A percentile compares a stretch with the other conserved stretches of the same genome.
These are phyloP conservation scores for Tephrocybe sp. DNA, from an alignment of 768 basidiomycete genomes.

Conservation along the genomic window DNA sequence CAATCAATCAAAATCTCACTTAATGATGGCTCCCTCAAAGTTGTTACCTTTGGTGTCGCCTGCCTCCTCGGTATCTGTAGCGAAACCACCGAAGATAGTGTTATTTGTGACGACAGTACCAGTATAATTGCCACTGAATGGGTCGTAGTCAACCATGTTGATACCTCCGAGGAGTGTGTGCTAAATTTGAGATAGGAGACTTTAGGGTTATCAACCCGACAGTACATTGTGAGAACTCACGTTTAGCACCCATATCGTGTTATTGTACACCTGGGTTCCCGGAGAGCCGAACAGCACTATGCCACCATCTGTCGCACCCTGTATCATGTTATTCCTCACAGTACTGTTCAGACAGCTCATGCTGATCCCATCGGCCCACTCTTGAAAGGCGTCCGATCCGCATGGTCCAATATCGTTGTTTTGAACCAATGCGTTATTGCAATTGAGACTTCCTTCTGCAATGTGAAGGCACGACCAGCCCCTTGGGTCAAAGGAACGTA, in stretches of 20 bases:
- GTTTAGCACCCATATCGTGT: conserved; percentile 71
- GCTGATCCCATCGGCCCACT: conserved; percentile 87
- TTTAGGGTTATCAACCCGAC: not conserved
- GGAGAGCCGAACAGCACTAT: conserved; percentile 79
- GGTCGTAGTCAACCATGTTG: conserved; percentile 73
- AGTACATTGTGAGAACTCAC: conserved; percentile 35
- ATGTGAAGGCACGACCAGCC: conserved; percentile 86
- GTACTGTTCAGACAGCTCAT: conserved; percentile 63
- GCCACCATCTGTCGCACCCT: conserved; percentile 76
- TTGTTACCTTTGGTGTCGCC: conserved; percentile 55
- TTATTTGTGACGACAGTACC: conserved; percentile 69
- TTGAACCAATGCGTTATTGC: conserved; percentile 64
- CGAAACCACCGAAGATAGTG: conserved; percentile 66
- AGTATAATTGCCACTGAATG: conserved; percentile 66
- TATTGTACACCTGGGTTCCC: conserved; percentile 71
- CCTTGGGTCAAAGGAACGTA: conserved; percentile 73
- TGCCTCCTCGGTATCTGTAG: conserved; percentile 41
- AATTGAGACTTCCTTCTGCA: conserved; percentile 64
- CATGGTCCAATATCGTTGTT: conserved; percentile 86
- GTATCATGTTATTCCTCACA: conserved; percentile 68
- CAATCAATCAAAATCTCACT: conserved; percentile 42
- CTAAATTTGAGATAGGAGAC: conserved; percentile 30
- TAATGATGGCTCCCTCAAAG: conserved; percentile 61
- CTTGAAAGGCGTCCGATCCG: conserved; percentile 58
- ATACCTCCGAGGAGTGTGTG: conserved; percentile 74